Percentiles rank a stretch among this genome's conserved stretches.
phyloP scores from a whole-genome alignment of 768 basidiomycete genomes.

The Dioszegia hungarica region DNA sequence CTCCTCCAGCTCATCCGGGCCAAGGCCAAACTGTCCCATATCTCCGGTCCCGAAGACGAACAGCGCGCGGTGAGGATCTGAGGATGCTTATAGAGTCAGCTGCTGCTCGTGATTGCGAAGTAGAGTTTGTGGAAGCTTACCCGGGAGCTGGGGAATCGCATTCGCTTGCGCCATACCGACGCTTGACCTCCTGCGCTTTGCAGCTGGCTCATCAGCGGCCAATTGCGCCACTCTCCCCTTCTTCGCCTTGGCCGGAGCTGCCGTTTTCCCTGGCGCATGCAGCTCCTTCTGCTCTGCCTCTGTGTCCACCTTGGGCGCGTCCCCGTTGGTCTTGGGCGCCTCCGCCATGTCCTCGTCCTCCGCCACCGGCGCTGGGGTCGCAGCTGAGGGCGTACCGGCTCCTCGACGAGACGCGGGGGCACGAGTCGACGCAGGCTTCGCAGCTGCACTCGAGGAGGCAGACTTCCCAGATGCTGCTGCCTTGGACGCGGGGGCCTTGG shows the following conservation, averaged over 20 bases:
- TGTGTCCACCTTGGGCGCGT: constrained; percentile 5
- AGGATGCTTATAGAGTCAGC: constrained; percentile 13
- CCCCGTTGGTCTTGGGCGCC: constrained; percentile 8
- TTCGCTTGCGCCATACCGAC: constrained; percentile 14
- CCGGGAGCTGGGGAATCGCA: constrained; percentile 29
- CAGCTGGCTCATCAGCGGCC: constrained; percentile 6
- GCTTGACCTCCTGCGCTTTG: constrained; percentile 19
- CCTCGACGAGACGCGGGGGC: neutral
- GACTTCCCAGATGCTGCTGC: constrained; percentile 10
- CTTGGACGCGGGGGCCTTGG: neutral
- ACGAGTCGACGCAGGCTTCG: constrained; percentile 12
- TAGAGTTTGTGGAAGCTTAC: constrained; percentile 13
- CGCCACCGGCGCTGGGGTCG: constrained; percentile 12
- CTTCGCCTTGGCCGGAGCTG: constrained; percentile 18
- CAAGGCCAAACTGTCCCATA: constrained; percentile 93
- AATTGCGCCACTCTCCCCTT: constrained; percentile 32
- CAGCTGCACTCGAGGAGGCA: constrained; percentile 6
- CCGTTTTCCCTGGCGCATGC: constrained; percentile 3
- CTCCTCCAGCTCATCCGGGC: constrained; percentile 61
- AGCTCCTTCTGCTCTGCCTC: neutral
- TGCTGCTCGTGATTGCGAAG: neutral
- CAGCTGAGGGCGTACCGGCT: neutral
- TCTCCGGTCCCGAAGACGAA: constrained; percentile 88
- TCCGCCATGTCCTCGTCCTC: neutral
- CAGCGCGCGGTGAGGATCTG: constrained; percentile 62